A percentile compares a stretch with the other conserved stretches of the same genome.
Evolutionary conservation across 129 eudicot genomes (phyloP).

Genomic region (Tagetes erecta): DNA sequence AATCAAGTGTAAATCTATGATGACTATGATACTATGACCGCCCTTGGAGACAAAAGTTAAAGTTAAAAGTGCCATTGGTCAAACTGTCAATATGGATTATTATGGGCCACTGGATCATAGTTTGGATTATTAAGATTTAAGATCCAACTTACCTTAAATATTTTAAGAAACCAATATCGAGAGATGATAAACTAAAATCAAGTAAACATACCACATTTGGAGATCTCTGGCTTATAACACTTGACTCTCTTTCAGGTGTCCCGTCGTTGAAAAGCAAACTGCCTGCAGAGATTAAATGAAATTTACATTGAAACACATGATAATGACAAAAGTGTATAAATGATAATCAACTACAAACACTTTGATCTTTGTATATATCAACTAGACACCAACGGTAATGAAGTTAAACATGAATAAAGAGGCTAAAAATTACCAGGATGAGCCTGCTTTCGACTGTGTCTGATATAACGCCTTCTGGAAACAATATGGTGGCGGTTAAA

Average conservation of each 20-base stretch:
- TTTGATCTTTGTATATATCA: constrained; percentile 2
- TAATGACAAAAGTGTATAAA: background rate
- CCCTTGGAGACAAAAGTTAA: no score
- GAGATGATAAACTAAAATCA: background rate
- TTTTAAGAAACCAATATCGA: background rate
- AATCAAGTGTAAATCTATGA: no score
- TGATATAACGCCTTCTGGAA: constrained; percentile 48
- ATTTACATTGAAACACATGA: constrained; percentile 6
- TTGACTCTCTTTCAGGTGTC: constrained; percentile 44
- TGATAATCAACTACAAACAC: background rate
- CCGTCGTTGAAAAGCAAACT: constrained; percentile 37
- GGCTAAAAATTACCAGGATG: constrained; percentile 48
- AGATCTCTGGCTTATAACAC: constrained; percentile 1
- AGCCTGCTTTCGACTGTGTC: constrained; percentile 45
- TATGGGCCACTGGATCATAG: no score
- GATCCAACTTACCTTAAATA: background rate
- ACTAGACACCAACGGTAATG: background rate
- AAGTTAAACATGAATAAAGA: background rate
- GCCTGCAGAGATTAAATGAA: constrained; percentile 42
- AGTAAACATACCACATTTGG: constrained; percentile 37
- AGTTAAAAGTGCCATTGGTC: no score
- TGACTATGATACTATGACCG: no score
- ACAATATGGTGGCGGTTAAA: constrained; percentile 64
- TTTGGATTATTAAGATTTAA: no score
- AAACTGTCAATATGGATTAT: no score